These are phyloP conservation scores for Trypanosoma melophagium DNA, from an alignment of 208 protist genomes.

Conservation along the genomic window DNA sequence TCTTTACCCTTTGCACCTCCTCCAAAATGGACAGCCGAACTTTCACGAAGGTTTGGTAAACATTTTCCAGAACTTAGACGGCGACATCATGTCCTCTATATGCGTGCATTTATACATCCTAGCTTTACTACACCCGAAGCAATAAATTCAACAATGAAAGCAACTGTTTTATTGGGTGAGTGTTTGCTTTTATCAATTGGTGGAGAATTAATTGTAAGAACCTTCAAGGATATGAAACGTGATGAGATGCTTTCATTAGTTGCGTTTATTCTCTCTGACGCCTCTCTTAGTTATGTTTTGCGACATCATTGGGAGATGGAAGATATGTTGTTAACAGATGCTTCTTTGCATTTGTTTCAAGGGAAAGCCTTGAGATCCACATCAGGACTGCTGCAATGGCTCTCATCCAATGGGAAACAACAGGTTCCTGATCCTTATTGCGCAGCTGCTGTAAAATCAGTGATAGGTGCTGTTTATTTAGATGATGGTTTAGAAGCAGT, in stretches of 20 bases:
- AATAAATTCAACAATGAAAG: conserved; percentile 57
- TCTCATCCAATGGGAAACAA: conserved; percentile 39
- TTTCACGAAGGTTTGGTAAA: conserved; percentile 61
- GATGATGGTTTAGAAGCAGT: conserved; percentile 58
- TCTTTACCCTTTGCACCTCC: conserved; percentile 79
- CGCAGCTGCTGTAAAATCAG: conserved; percentile 68
- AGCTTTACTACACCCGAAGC: conserved; percentile 70
- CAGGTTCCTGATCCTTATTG: conserved; percentile 70
- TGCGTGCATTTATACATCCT: conserved; percentile 85
- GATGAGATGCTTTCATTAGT: conserved; percentile 61
- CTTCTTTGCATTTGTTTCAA: conserved; percentile 61
- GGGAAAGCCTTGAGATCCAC: conserved; percentile 44
- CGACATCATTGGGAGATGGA: conserved; percentile 75
- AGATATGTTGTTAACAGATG: conserved; percentile 85
- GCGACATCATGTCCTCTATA: conserved; percentile 50
- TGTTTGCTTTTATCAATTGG: conserved; percentile 46
- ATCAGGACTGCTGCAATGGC: conserved; percentile 57
- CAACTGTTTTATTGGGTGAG: conserved; percentile 60
- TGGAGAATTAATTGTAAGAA: conserved; percentile 47
- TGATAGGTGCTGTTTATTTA: conserved; percentile 69
- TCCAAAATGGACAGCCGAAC: conserved; percentile 79
- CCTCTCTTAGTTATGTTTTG: conserved; percentile 59
- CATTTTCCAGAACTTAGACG: conserved; percentile 60
- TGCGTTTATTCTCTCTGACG: conserved; percentile 54
- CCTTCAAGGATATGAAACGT: conserved; percentile 56